Evolutionary conservation across 2,329 filamentous ascomycete genomes (phyloP), one percentile per base, ranked within the genome.

Genomic region (Xylariaceae sp.): DNA sequence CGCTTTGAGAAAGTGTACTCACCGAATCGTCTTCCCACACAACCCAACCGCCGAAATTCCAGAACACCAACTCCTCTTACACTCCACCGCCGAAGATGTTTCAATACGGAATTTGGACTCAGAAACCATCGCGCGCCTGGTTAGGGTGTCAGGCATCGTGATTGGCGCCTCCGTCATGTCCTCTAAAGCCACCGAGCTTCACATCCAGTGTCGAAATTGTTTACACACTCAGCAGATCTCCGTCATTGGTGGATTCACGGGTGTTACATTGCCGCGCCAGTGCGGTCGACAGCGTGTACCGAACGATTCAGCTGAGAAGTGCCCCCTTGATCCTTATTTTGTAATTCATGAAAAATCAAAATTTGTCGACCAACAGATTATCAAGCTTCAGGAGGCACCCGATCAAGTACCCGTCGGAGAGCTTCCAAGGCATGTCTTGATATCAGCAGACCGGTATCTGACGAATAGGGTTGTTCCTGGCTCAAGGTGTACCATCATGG

Each of bases 401-500:
- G 95, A 99, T 70, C 92, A 98, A 74, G 95, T 99, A 0, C 95
- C 95, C 0, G 95, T 99, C 1, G 95, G 95, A 78, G 95, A 99
- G 76, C 79, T 99, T 46, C 95, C 95, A 3, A 85, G 95, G 37
- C 95, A 99, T 68, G 96, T 99, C 41, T 84, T 98, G 60, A 91
- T 99, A 60, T 96, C 93, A 0, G 95, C 95, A n/a, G 95, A 99
- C 71, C 86, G 95, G 50, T 97, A 98, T 71, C 80, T 99, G 43
- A 95, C 94, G 9, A 99, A 99, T 72, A 87, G 92, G 48, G 95
- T 99, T 3, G 93, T 99, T 3, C 95, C 95, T 5, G 95, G 95
- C 26, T 96, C 94, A 47, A 85, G 94, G 72, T 99, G 95, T 74
- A 96, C 92, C 2, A 84, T 99, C 16, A 98, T 95, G 85, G 95